Evolutionary conservation across 768 basidiomycete genomes (phyloP), one percentile per base, ranked within the genome.

Genomic region (Lactarius sp.): DNA sequence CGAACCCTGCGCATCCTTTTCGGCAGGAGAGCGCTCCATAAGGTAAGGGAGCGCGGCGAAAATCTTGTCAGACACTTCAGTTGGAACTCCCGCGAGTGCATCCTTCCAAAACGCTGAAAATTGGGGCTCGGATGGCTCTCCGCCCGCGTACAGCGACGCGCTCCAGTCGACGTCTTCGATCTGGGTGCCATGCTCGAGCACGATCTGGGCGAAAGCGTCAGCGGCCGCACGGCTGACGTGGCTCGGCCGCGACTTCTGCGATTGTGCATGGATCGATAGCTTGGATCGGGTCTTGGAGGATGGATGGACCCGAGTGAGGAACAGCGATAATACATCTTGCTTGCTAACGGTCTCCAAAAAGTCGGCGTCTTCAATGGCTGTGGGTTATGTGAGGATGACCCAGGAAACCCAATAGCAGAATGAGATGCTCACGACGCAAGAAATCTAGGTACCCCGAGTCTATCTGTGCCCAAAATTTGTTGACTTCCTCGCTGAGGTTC

Each of bases 401-500:
- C 10, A 12, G 39, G 8, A 13, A n/a, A n/a, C 33, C 42, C 44
- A 39, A 9, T 34, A 59, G 22, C n/a, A 52, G 52, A 14, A 31
- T 18, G 36, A 47, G 18, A 54, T 16, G 82, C 88, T 74, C 73
- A 94, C 95, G 83, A 72, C 89, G 82, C 63, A 83, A 75, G 78
- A 98, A 99, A 75, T 98, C 94, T 66, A 86, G 83, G 68, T 89
- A 92, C 4, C 94, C 90, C 27, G 81, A 84, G 66, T 84, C 83
- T 65, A 98, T 85, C 55, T 90, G 84, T 18, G 71, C 68, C 78
- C 88, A 86, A 70, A 86, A 92, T 65, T 80, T 78, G n/a, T 76
- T 75, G 3, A 80, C 77, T 76, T 99, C 97, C 71, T 96, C 90
- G 8, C 77, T 77, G 54, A 98, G 74, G 72, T 97, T 98, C 81